These are phyloP conservation scores for Dactylonectria macrodidyma DNA, from an alignment of 2,329 filamentous ascomycete genomes.

Conservation along the genomic window DNA sequence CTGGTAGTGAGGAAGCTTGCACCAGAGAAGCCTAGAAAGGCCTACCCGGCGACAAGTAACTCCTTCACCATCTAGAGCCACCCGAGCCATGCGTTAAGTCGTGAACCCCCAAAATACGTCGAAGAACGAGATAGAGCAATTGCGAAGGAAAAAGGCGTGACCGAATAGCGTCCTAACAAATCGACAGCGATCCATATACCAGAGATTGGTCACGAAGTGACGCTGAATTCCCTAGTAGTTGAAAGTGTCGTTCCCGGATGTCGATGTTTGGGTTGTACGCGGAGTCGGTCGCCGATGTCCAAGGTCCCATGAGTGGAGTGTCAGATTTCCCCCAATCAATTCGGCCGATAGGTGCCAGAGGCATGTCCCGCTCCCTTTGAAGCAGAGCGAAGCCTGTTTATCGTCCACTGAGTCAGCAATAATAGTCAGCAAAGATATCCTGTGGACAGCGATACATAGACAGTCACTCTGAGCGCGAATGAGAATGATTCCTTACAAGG, in stretches of 20 bases:
- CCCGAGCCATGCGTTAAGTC: conserved; percentile 59
- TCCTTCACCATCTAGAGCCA: conserved; percentile 43
- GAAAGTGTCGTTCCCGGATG: conserved; percentile 44
- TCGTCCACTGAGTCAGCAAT: conserved; percentile 88
- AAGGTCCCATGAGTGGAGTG: conserved; percentile 35
- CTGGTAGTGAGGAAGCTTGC: conserved; percentile 35
- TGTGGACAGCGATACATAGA: conserved; percentile 79
- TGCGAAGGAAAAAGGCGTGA: conserved; percentile 51
- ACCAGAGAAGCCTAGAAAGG: conserved; percentile 22
- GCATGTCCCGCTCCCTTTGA: conserved; percentile 75
- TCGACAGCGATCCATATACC: conserved; percentile 47
- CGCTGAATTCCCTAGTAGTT: conserved; percentile 31
- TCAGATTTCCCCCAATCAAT: conserved; percentile 44
- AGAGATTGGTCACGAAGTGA: conserved; percentile 39
- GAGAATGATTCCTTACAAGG: conserved; percentile 90
- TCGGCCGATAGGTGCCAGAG: conserved; percentile 58
- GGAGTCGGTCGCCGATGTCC: conserved; percentile 43
- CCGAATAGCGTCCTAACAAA: conserved; percentile 45
- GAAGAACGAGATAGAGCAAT: conserved; percentile 61
- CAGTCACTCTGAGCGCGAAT: conserved; percentile 83
- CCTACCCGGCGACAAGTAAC: conserved; percentile 30
- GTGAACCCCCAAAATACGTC: conserved; percentile 54
- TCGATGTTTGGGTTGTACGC: conserved; percentile 47
- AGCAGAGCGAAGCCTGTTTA: conserved; percentile 88
- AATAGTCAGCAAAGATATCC: conserved; percentile 78